Evolutionary conservation across 305 asterid genomes (phyloP).

Genomic region (Petunia hybrid): DNA sequence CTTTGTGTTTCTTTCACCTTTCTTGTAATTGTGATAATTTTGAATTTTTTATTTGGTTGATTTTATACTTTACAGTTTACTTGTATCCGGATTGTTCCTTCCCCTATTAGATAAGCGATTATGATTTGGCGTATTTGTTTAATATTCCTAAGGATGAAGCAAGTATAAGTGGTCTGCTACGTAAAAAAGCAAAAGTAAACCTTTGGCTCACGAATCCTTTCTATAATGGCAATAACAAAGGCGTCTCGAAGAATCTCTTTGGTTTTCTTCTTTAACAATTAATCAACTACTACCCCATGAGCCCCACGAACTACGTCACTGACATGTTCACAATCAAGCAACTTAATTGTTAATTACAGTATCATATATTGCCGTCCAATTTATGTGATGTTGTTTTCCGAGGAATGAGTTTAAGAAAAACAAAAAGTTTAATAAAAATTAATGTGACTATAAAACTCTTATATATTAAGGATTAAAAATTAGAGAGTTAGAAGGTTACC

Average conservation of each 20-base stretch:
- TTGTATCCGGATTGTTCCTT: conserved; percentile 19
- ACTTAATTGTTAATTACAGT: too few relatives aligned
- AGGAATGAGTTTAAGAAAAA: too few relatives aligned
- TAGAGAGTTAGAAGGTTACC: too few relatives aligned
- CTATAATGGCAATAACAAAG: conserved; percentile 3
- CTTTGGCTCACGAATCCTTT: conserved; percentile 24
- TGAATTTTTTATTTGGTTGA: neutral
- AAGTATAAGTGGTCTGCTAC: conserved; percentile 9
- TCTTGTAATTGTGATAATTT: conserved; percentile 10
- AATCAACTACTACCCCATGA: neutral
- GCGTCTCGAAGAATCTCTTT: conserved; percentile 14
- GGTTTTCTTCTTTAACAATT: conserved; percentile 20
- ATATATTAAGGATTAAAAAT: too few relatives aligned
- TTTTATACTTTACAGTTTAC: conserved; percentile 14
- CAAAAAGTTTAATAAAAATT: too few relatives aligned
- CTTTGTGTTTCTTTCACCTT: neutral
- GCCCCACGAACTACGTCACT: conserved; percentile 7
- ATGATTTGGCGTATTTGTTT: neutral
- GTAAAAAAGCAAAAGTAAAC: conserved; percentile 23
- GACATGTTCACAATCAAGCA: neutral
- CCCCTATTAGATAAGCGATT: neutral
- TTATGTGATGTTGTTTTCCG: too few relatives aligned
- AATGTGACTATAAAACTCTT: too few relatives aligned
- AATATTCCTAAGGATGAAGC: neutral
- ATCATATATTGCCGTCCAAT: too few relatives aligned